Conservation (phyloP, 2,329 filamentous ascomycete genomes). For the Aspergillus fructus region DNA sequence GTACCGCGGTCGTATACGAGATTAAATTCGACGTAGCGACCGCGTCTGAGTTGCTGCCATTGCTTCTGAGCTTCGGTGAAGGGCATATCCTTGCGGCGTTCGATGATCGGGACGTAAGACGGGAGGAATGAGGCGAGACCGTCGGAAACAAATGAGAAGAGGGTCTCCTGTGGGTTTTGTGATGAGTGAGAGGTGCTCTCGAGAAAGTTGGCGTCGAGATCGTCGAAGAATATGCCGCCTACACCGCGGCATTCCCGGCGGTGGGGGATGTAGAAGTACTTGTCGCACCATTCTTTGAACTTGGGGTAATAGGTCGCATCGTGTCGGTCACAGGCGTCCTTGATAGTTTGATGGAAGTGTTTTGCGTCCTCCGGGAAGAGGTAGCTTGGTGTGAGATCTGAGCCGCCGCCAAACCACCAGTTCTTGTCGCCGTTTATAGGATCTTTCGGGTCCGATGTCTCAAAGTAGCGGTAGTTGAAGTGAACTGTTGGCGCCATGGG, state of each 20-base stretch:
- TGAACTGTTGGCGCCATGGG: constrained; percentile 98
- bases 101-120: constrained; percentile 84
- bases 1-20: constrained; percentile 95
- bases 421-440: constrained; percentile 63
- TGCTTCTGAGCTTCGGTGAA: constrained; percentile 83
- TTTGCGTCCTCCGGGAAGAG: constrained; percentile 96
- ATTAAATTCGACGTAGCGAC: constrained; percentile 98
- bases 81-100: constrained; percentile 86
- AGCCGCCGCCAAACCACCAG: constrained; percentile 98
- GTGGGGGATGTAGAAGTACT: constrained; percentile 95
- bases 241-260: constrained; percentile 81
- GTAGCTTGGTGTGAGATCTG: constrained; percentile 88
- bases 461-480: constrained; percentile 98
- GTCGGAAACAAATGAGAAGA: constrained; percentile 86
- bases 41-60: constrained; percentile 93
- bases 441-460: constrained; percentile 84
- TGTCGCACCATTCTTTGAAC: constrained; percentile 98
- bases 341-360: constrained; percentile 93
- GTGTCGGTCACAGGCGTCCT: constrained; percentile 89
- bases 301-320: constrained; percentile 87
- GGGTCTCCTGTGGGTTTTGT: constrained; percentile 81
- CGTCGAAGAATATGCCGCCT: constrained; percentile 98
- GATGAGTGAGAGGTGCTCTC: constrained; percentile 44
- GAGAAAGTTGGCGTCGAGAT: constrained; percentile 67
- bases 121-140: constrained; percentile 85